Evolutionary conservation across 2,329 filamentous ascomycete genomes (phyloP), one percentile per base, ranked within the genome.

Genomic region (Sporothrix euskadiensis): DNA sequence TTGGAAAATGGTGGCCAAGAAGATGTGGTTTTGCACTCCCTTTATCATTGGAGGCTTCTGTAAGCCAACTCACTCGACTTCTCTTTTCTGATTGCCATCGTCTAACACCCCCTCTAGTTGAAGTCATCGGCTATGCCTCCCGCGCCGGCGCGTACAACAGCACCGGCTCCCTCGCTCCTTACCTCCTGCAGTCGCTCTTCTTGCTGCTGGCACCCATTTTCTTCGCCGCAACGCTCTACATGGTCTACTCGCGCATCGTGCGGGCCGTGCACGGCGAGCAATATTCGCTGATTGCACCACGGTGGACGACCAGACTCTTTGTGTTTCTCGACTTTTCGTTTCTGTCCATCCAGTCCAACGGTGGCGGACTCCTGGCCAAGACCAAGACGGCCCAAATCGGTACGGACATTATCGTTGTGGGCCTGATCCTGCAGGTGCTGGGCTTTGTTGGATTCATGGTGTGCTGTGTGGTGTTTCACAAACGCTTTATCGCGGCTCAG

Each of bases 401-500:
- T 9, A 79, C 84, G 68, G 82, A 84, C 26, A 80, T 89, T 72
- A 84, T 89, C 30, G 79, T 89, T 8, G 83, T 77, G 4, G 88
- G 88, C 3, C 79, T 90, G 4, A 79, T 86, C 22, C 78, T 89
- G n/a, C 88, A 90, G 76, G 82, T 90, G 16, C 47, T 86, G 30
- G 83, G 87, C 56, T 89, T 90, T 73, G 81, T 81, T 9, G 79
- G 88, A 32, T 90, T 89, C 76, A 79, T 87, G n/a, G 61, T 83
- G 1, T 81, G 83, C 0, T 82, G 85, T 0, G 73, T 82, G 0
- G 74, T 84, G 0, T 88, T 87, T 78, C 83, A 88, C 73, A 73
- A 72, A 7, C 74, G 75, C 1, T 77, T 78, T 30, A 1, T 3
- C 22, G 39, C 69, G 16, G 66, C 44, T 12, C 41, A 69, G 7